phyloP scores from a whole-genome alignment of 2,329 filamentous ascomycete species.

The Septoria petroselini region DNA sequence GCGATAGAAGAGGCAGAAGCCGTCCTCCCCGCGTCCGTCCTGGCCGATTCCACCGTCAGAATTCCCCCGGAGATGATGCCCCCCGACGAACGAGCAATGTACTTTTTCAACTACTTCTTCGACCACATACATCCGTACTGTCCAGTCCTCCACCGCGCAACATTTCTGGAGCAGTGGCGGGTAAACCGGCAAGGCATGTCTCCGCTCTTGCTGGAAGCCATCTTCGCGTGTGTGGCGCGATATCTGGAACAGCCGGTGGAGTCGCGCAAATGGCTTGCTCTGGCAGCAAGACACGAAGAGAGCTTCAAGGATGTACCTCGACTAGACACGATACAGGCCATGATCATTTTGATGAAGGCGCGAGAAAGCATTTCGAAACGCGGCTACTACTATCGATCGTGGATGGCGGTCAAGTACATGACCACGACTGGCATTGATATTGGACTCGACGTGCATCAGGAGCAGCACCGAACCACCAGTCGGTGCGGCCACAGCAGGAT shows the following conservation, averaged over 20 bases:
- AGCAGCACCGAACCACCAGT: constrained; percentile 67
- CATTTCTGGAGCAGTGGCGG: constrained; percentile 88
- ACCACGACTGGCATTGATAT: constrained; percentile 92
- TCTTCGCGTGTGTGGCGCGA: constrained; percentile 84
- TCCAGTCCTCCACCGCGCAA: constrained; percentile 76
- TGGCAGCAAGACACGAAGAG: constrained; percentile 85
- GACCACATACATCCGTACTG: constrained; percentile 87
- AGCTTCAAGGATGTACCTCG: constrained; percentile 91
- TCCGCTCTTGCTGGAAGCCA: constrained; percentile 79
- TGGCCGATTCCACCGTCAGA: constrained; percentile 72
- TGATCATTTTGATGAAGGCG: constrained; percentile 84
- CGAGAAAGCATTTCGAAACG: constrained; percentile 87
- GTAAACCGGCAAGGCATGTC: constrained; percentile 79
- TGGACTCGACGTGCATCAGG: constrained; percentile 80
- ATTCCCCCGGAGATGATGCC: constrained; percentile 95
- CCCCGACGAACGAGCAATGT: constrained; percentile 72
- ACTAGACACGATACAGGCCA: constrained; percentile 84
- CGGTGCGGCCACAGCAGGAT: constrained; percentile 66
- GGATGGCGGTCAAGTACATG: constrained; percentile 91
- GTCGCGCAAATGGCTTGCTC: constrained; percentile 87
- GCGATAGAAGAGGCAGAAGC: constrained; percentile 70
- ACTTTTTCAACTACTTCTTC: constrained; percentile 91
- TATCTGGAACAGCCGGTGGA: constrained; percentile 79
- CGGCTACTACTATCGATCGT: constrained; percentile 94
- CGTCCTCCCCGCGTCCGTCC: constrained; percentile 64